Evolutionary conservation across 2,329 filamentous ascomycete genomes (phyloP), one percentile per base, ranked within the genome.

Genomic region (Bipolaris zeicola): DNA sequence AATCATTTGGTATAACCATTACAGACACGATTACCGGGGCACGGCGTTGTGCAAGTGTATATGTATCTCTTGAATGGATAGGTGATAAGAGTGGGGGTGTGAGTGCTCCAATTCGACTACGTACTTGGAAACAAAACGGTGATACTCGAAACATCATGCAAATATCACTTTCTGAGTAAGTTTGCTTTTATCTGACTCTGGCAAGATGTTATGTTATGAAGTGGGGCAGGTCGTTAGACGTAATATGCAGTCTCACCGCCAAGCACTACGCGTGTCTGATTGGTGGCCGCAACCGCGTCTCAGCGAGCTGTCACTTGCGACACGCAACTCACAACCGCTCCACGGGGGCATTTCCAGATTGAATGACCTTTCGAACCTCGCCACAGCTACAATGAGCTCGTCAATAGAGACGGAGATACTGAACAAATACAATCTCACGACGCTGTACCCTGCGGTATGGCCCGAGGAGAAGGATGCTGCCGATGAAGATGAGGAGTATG

Each of bases 361-460:
- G 34, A 41, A 47, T 43, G 38, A 37, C 33, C 48, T n/a, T 39
- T 37, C 38, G 22, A 44, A 41, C 33, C 42, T 54, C 50, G 13
- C 33, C 52, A 16, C 42, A 54, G 50, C 60, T 52, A 58, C 58
- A 45, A 75, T 75, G 72, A 70, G 66, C 46, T 56, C 62, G 43
- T 58, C 62, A 20, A 68, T 69, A 33, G 90, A 95, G 70, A 85
- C 88, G 60, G 87, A 85, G 43, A 86, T 98, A 52, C 86, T 95
- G 68, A 92, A 92, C 67, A 92, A 96, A 79, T 98, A 98, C 80
- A 90, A 92, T 75, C 85, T 98, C 46, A 84, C 89, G 39, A 90
- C 84, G 13, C 82, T 90, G 18, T 93, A 87, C 75, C 94, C 94
- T 2, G 85, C 86, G 34, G 87, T 91, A 81, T 98, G 94, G 94